Percentiles rank a stretch among this genome's conserved stretches.
These are phyloP conservation scores for Abrus precatorius DNA, from an alignment of 306 rosid genomes.

Conservation along the genomic window DNA sequence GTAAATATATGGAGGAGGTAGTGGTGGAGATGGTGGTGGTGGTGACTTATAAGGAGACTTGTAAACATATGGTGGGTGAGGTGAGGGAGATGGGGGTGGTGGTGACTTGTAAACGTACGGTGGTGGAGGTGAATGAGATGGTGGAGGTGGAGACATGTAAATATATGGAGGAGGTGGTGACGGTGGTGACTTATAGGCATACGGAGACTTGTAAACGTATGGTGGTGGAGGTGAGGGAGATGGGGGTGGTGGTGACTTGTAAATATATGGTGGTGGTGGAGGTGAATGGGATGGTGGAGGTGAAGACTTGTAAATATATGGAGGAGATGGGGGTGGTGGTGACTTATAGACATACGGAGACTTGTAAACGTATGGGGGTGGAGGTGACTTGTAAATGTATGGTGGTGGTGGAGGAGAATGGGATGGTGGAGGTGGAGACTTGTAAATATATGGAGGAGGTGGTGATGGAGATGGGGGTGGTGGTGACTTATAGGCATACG, in stretches of 20 bases:
- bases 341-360: slow-evolving; percentile 30
- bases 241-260: neutral
- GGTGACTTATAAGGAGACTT: neutral
- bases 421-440: neutral
- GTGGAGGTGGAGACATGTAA: neutral
- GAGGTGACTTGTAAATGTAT: slow-evolving; percentile 15
- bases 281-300: slow-evolving; percentile 29
- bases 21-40: neutral
- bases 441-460: neutral
- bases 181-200: neutral
- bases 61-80: neutral
- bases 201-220: neutral
- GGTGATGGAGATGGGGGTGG: slow-evolving; percentile 28
- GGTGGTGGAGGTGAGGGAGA: slow-evolving; percentile 41
- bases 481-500: neutral
- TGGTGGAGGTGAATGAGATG: slow-evolving; percentile 42
- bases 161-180: neutral
- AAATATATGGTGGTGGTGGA: slow-evolving; percentile 30
- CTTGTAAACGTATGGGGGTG: neutral
- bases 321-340: slow-evolving; percentile 36
- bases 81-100: neutral
- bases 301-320: neutral
- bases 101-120: neutral
- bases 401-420: neutral
- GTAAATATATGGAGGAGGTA: neutral